Conservation (phyloP, 139 green algal species). For the Micractinium sp. region DNA sequence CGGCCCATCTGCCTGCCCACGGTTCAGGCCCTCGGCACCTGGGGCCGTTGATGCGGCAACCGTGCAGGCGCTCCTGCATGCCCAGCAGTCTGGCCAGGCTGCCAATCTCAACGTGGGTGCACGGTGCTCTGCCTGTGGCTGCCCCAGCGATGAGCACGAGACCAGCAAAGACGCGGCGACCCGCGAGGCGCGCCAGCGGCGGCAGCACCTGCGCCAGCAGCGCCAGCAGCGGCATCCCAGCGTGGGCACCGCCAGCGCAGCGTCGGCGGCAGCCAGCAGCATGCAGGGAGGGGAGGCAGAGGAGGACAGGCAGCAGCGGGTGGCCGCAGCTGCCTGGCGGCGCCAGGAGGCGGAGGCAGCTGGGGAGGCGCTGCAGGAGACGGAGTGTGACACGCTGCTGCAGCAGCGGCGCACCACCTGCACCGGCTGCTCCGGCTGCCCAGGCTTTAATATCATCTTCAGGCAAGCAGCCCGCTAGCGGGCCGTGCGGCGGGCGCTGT, state of each 20-base stretch:
- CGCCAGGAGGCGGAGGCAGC: not conserved
- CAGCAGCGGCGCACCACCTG: conserved; percentile 25
- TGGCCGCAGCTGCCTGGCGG: conserved; percentile 1
- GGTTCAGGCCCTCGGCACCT: not conserved
- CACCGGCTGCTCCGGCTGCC: conserved; percentile 21
- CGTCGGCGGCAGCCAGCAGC: not conserved
- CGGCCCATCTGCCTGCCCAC: not conserved
- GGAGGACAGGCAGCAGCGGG: conserved; percentile 11
- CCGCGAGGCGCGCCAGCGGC: not conserved
- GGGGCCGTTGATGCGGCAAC: not conserved
- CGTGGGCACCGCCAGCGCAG: not conserved
- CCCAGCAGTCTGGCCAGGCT: not conserved
- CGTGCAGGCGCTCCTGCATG: too few relatives aligned
- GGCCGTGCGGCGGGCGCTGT: too few relatives aligned
- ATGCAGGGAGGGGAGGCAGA: not conserved
- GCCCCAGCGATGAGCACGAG: conserved; percentile 12
- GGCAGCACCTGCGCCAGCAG: not conserved
- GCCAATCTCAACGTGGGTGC: not conserved
- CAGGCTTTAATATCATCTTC: conserved; percentile 22
- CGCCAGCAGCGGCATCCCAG: not conserved
- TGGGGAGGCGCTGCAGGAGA: conserved; percentile 27
- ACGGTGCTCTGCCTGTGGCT: conserved; percentile 2
- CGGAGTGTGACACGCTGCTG: conserved; percentile 24
- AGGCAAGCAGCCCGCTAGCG: not conserved
- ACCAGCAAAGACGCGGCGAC: not conserved